Percentiles rank a stretch among this genome's conserved stretches.
phyloP scores from a whole-genome alignment of 257 asterid genomes.

The Solanum neorickii region DNA sequence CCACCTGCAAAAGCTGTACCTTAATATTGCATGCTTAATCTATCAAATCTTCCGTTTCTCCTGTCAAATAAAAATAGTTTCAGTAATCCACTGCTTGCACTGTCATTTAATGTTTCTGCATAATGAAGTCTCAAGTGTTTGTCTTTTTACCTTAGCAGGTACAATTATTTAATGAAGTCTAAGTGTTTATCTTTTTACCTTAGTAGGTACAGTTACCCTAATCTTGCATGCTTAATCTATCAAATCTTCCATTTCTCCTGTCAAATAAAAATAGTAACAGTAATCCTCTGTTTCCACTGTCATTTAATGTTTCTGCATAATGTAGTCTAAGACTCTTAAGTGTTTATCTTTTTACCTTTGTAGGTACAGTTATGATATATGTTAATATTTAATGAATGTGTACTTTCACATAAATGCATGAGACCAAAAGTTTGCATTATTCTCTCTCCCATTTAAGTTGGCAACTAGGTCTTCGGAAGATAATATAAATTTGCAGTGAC shows the following conservation, averaged over 20 bases:
- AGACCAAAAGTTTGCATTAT: neutral
- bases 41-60: neutral
- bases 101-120: neutral
- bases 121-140: neutral
- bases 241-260: neutral
- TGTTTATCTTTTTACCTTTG: neutral
- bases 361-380: neutral
- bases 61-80: neutral
- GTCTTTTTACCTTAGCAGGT: neutral
- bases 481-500: neutral
- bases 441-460: neutral
- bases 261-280: neutral
- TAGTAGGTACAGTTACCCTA: neutral
- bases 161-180: neutral
- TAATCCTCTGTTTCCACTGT: neutral
- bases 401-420: neutral
- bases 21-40: neutral
- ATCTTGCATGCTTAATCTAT: neutral
- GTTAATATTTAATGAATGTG: neutral
- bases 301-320: neutral
- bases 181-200: no score
- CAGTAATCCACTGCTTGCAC: neutral
- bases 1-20: neutral
- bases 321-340: neutral
- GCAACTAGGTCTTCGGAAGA: neutral